Evolutionary conservation across 1,139 yeast genomes (phyloP), one percentile per base, ranked within the genome.

Genomic region (Debaryomyces sp.): DNA sequence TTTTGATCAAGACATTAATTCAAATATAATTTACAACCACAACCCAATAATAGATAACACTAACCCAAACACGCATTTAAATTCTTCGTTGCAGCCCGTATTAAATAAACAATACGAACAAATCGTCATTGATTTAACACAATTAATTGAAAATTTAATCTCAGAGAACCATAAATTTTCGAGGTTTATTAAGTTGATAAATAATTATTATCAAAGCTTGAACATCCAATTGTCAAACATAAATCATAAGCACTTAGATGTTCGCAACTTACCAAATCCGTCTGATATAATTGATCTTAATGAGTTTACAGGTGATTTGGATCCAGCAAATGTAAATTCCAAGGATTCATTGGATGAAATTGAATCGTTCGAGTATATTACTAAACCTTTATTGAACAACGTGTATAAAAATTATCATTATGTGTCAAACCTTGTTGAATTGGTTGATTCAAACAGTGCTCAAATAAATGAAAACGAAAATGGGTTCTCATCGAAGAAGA

Each of bases 131-230:
- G 74, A 75, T 43, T 56, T 78, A 44, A 68, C 76, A 0, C 68
- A 66, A 4, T 61, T 77, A 6, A 69, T 78, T 10, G 75, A 74
- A 43, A 70, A 68, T 44, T 61, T 78, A 39, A 66, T 76, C 21
- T 52, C 60, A 8, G 80, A 78, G 52, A 78, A 77, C 54, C 67
- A 64, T 42, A 67, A 70, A 51, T 72, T 70, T 43, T 61, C 75
- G 1, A 62, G 62, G 35, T 70, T 77, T 43, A 54, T 74, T 8
- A 62, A 66, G 15, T 59, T 60, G 18, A 51, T 75, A 10, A 70
- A 65, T 41, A 54, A 57, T 1, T 78, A 77, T 53, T 65, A 65
- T 42, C 43, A 46, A 6, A 55, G 54, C 13, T 54, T 69, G 49
- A 71, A 69, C 51, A 44, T 51, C 35, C 59, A 61, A 48, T 54